phyloP scores from a whole-genome alignment of 495 filamentous ascomycete genomes.

The Lasiosphaeriaceae sp. region DNA sequence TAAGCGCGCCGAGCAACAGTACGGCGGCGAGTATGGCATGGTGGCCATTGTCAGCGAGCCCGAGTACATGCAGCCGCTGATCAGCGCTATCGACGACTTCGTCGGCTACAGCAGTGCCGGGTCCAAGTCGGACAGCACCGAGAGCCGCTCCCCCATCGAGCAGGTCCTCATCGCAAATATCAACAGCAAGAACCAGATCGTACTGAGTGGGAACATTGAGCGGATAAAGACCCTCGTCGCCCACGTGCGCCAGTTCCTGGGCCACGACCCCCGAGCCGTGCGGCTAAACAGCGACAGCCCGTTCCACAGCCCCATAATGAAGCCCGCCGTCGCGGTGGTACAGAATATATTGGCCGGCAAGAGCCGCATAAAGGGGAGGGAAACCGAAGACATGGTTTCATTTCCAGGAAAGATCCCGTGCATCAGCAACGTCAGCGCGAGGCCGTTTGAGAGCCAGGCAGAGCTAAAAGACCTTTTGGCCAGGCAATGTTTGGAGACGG shows the following conservation, averaged over 20 bases:
- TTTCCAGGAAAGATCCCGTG: slow-evolving; percentile 75
- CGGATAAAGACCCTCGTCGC: slow-evolving; percentile 80
- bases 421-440: slow-evolving; percentile 78
- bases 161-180: slow-evolving; percentile 92
- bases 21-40: slow-evolving; percentile 85
- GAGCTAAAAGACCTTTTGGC: slow-evolving; percentile 74
- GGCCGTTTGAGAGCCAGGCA: slow-evolving; percentile 68
- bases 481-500: slow-evolving; percentile 78
- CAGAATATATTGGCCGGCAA: slow-evolving; percentile 54
- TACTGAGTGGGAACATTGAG: slow-evolving; percentile 83
- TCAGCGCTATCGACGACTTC: slow-evolving; percentile 75
- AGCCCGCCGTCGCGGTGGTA: slow-evolving; percentile 73
- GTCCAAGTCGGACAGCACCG: slow-evolving; percentile 60
- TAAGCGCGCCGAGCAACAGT: slow-evolving; percentile 52
- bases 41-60: slow-evolving; percentile 85
- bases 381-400: slow-evolving; percentile 51
- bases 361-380: slow-evolving; percentile 43
- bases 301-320: slow-evolving; percentile 92
- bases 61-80: slow-evolving; percentile 61
- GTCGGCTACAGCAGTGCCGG: slow-evolving; percentile 62
- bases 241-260: slow-evolving; percentile 86
- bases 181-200: slow-evolving; percentile 94
- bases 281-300: slow-evolving; percentile 83
- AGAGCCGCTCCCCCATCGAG: slow-evolving; percentile 67
- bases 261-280: slow-evolving; percentile 88